Conservation (phyloP, 2,329 filamentous ascomycete genomes). For the Botrytis fabae region DNA sequence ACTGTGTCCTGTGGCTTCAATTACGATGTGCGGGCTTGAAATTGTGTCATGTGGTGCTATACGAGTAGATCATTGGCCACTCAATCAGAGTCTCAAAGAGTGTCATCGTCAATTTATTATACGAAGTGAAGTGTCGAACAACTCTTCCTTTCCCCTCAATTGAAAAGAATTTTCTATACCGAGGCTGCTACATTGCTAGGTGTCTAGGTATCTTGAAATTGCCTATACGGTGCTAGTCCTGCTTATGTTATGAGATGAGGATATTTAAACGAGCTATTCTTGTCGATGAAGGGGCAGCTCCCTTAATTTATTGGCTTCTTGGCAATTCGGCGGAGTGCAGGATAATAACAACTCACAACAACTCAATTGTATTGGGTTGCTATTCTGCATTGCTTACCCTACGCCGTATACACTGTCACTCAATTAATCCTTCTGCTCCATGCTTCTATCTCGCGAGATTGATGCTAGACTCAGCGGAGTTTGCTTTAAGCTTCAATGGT, state of each 20-base stretch:
- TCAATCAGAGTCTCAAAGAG: background rate
- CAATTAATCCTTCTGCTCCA: background rate
- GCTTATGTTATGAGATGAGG: background rate
- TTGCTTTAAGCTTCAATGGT: background rate
- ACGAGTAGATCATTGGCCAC: background rate
- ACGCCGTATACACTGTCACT: background rate
- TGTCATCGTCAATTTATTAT: background rate
- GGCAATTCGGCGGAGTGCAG: background rate
- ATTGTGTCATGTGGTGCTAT: background rate
- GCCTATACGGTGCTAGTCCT: background rate
- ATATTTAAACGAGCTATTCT: conserved; percentile 3
- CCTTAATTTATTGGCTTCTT: background rate
- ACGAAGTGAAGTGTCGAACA: background rate
- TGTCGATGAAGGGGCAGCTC: background rate
- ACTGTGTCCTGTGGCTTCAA: background rate
- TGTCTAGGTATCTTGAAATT: too few species aligned
- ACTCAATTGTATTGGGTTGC: background rate
- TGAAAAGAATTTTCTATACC: background rate
- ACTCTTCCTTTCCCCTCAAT: background rate
- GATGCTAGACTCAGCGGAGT: background rate
- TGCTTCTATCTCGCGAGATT: background rate
- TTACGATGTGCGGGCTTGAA: background rate
- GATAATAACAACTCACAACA: background rate
- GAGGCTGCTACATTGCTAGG: background rate
- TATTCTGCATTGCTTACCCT: background rate